Conservation (phyloP, 257 asterid species). For the Anisodus tanguticus region DNA sequence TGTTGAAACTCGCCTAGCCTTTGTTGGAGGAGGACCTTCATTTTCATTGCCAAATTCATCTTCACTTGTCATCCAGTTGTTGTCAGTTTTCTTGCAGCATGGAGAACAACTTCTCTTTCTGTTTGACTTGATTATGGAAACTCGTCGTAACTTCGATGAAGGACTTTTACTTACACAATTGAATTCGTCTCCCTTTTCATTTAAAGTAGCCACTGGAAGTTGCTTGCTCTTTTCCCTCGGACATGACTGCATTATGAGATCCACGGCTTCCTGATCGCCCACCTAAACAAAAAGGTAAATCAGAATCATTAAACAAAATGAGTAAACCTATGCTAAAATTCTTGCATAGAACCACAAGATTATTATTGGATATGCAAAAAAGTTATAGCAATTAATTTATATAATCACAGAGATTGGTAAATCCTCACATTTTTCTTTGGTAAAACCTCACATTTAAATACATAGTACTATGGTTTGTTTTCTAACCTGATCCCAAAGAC, state of each 20-base stretch:
- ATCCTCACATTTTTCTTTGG: neutral
- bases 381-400: no score
- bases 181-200: conserved; percentile 30
- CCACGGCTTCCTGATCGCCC: conserved; percentile 72
- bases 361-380: neutral
- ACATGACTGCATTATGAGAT: conserved; percentile 55
- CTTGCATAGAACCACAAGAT: neutral
- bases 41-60: conserved; percentile 47
- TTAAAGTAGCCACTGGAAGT: conserved; percentile 30
- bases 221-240: conserved; percentile 38
- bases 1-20: conserved; percentile 50
- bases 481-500: conserved; percentile 87
- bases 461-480: neutral
- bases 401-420: neutral
- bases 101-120: conserved; percentile 28
- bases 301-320: neutral
- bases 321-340: neutral
- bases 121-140: conserved; percentile 31
- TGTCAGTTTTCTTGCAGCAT: conserved; percentile 32
- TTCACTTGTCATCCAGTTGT: conserved; percentile 40
- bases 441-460: no score
- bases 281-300: conserved; percentile 46
- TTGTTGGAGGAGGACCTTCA: conserved; percentile 63
- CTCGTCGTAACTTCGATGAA: conserved; percentile 42
- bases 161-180: conserved; percentile 42